These are phyloP conservation scores for Nepenthes alata DNA, from an alignment of 179 eudicot species.

Conservation along the genomic window DNA sequence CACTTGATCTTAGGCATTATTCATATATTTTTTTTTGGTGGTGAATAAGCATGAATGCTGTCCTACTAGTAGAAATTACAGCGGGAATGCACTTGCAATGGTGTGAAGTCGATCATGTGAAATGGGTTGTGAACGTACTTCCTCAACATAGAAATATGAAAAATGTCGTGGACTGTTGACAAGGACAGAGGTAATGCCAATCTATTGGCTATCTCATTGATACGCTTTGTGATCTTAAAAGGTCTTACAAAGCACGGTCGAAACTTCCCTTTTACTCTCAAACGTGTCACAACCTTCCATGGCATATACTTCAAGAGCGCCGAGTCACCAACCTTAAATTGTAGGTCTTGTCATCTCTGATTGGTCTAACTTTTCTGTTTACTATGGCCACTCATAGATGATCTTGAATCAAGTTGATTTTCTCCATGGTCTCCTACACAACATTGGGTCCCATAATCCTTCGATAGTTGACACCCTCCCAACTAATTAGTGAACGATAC, in stretches of 20 bases:
- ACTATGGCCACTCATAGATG: background rate
- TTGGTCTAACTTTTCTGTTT: background rate
- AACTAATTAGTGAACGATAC: background rate
- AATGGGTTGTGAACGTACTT: background rate
- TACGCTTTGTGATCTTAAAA: background rate
- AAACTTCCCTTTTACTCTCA: background rate
- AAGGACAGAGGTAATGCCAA: background rate
- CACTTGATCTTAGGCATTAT: no score
- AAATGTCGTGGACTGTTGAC: background rate
- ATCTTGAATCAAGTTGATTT: background rate
- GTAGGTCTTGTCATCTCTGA: no score
- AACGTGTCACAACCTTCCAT: background rate
- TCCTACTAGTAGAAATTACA: no score
- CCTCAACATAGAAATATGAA: conserved; percentile 2
- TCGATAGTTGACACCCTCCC: background rate
- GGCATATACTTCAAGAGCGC: background rate
- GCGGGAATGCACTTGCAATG: background rate
- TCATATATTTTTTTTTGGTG: no score
- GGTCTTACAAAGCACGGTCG: background rate
- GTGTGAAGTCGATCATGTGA: background rate
- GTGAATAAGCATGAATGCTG: no score
- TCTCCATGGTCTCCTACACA: background rate
- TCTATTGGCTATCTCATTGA: background rate
- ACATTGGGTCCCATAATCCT: background rate
- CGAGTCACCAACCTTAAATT: no score